phyloP scores from a whole-genome alignment of 192 early-diverging fungal species.

The Coemansia sp. region DNA sequence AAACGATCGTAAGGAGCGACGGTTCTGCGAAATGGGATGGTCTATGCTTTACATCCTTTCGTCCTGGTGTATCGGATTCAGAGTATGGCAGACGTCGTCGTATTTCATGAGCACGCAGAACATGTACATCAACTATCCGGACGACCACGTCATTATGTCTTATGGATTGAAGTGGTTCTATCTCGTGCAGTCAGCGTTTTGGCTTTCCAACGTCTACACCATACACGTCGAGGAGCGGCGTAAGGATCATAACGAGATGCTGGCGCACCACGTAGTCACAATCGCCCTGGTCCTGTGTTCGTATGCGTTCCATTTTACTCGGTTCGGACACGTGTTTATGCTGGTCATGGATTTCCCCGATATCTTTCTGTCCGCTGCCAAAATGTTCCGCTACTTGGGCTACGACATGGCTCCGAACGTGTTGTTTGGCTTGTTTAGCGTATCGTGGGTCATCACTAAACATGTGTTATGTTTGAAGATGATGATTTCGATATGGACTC shows the following conservation, averaged over 20 bases:
- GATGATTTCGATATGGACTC: conserved; percentile 63
- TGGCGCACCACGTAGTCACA: conserved; percentile 59
- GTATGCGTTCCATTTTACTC: conserved; percentile 58
- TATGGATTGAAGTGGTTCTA: conserved; percentile 58
- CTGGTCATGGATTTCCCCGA: conserved; percentile 61
- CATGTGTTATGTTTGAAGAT: conserved; percentile 72
- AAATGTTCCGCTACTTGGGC: conserved; percentile 75
- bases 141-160: conserved; percentile 50
- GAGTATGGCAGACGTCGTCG: conserved; percentile 31
- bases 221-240: conserved; percentile 58
- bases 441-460: conserved; percentile 77
- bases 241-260: conserved; percentile 56
- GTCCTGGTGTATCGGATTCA: conserved; percentile 45
- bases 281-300: conserved; percentile 52
- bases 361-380: conserved; percentile 63
- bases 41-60: conserved; percentile 44
- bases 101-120: conserved; percentile 55
- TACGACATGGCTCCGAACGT: conserved; percentile 64
- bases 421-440: conserved; percentile 72
- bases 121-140: conserved; percentile 55
- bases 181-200: conserved; percentile 52
- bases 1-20: conserved; percentile 24
- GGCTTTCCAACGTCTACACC: conserved; percentile 54
- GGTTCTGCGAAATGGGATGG: conserved; percentile 62
- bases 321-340: conserved; percentile 58